Evolutionary conservation across 306 rosid genomes (phyloP).

Genomic region (Nissolia schottii): DNA sequence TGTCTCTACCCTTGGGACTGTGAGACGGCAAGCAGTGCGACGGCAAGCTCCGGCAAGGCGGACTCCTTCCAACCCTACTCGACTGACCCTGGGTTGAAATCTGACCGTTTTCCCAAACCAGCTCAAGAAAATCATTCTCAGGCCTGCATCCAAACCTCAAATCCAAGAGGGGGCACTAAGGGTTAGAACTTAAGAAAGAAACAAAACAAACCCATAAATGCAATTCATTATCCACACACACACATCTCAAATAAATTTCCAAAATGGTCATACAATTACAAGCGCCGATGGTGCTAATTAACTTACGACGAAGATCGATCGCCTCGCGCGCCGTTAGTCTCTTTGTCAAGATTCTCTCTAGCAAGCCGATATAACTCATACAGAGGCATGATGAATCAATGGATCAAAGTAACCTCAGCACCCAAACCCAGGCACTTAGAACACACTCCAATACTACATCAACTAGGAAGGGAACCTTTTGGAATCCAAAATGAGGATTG

Average conservation of each 20-base stretch:
- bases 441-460: slow-evolving; percentile 18
- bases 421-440: slow-evolving; percentile 36
- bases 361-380: slow-evolving; percentile 74
- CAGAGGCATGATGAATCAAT: slow-evolving; percentile 61
- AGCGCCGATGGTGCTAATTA: background rate
- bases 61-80: slow-evolving; percentile 61
- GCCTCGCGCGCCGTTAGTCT: slow-evolving; percentile 28
- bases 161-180: slow-evolving; percentile 19
- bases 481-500: slow-evolving; percentile 19
- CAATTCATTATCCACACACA: background rate
- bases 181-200: slow-evolving; percentile 3
- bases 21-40: slow-evolving; percentile 64
- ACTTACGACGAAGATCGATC: slow-evolving; percentile 68
- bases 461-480: slow-evolving; percentile 27
- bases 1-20: slow-evolving; percentile 52
- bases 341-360: slow-evolving; percentile 53
- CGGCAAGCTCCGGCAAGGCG: slow-evolving; percentile 45
- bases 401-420: slow-evolving; percentile 24
- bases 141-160: slow-evolving; percentile 55
- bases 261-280: background rate
- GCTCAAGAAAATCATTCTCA: slow-evolving; percentile 72
- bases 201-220: slow-evolving; percentile 19
- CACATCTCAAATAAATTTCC: background rate
- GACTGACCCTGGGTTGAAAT: slow-evolving; percentile 72
- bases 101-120: slow-evolving; percentile 92